Base-by-base conservation (phyloP, 768 basidiomycete genomes). In the Phlebiopsis gigantea region DNA sequence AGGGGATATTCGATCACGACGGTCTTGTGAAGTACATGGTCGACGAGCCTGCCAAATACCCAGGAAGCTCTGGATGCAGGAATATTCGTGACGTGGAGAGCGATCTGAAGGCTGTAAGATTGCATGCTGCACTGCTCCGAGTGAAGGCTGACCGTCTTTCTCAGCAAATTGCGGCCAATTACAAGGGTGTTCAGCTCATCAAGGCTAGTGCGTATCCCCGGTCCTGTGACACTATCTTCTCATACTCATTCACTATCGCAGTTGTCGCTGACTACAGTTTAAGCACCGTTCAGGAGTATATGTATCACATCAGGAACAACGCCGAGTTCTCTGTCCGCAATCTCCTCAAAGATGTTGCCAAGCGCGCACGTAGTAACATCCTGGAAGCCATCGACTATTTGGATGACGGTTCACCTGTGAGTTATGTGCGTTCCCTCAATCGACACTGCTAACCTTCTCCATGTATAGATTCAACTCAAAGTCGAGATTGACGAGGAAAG, bases 141-240 rank as follows among this genome's bases (percentile, higher is more conserved):
- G 15, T 21, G 29, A 4, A 9, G 10, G 53, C 45, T 48, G 43
- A n/a, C 52, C 46, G 22, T 55, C 22, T 19, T 14, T 0, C 7
- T 3, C 46, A 93, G 90, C 93, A 95, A 91, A 87, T 95, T 60
- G 91, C 93, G 1, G 92, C 93, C 6, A 97, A 97, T 67, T 82
- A 93, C 70, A 94, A 95, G 72, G 95, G 93, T 12, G 84, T 91
- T 30, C 87, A 90, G 62, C 78, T 94, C 3, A 85, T 96, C 58
- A 87, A 88, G 64, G 83, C 84, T 45, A 81, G 90, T 91, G 67
- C 59, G 82, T 60, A 9, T 22, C 10, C 21, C n/a, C n/a, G n/a
- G n/a, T n/a, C n/a, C n/a, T n/a, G n/a, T n/a, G 55, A 8, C 47
- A 42, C 53, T 19, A 39, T 60, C 9, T 43, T 54, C n/a, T 62